A percentile compares a stretch with the other conserved stretches of the same genome.
Evolutionary conservation across 345 rosid genomes (phyloP).

Genomic region (Clarkia xantiana): DNA sequence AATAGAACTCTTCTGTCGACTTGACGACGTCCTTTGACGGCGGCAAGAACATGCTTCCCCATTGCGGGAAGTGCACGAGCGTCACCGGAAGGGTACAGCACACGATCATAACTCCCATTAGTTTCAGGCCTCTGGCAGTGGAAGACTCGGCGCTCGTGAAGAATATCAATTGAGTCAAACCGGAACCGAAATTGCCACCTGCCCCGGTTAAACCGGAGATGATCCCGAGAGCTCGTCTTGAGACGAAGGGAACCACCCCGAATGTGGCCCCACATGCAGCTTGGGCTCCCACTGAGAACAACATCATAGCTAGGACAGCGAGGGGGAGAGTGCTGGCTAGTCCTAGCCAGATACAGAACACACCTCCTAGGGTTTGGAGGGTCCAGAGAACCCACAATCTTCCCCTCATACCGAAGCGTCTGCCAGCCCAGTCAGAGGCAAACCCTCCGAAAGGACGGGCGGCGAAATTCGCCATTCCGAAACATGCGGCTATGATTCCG

Average conservation of each 20-base stretch:
- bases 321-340: constrained; percentile 45
- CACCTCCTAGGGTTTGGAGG: constrained; percentile 58
- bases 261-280: constrained; percentile 82
- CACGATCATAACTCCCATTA: constrained; percentile 64
- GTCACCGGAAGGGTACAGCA: constrained; percentile 47
- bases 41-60: constrained; percentile 62
- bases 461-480: constrained; percentile 65
- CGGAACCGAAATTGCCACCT: constrained; percentile 70
- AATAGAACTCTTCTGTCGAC: constrained; percentile 42
- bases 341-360: constrained; percentile 68
- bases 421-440: constrained; percentile 46
- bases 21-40: constrained; percentile 29
- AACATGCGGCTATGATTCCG: constrained; percentile 59
- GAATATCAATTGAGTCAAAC: constrained; percentile 53
- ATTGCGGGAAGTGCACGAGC: constrained; percentile 57
- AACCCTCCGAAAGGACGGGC: constrained; percentile 74
- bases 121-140: constrained; percentile 41
- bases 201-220: constrained; percentile 68
- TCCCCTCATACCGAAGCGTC: constrained; percentile 70
- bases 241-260: constrained; percentile 60
- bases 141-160: constrained; percentile 35
- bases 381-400: constrained; percentile 62
- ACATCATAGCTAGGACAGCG: constrained; percentile 52
- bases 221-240: constrained; percentile 54
- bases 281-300: constrained; percentile 61